phyloP scores from a whole-genome alignment of 2,329 filamentous ascomycete species.

The Simplicillium aogashimaense region DNA sequence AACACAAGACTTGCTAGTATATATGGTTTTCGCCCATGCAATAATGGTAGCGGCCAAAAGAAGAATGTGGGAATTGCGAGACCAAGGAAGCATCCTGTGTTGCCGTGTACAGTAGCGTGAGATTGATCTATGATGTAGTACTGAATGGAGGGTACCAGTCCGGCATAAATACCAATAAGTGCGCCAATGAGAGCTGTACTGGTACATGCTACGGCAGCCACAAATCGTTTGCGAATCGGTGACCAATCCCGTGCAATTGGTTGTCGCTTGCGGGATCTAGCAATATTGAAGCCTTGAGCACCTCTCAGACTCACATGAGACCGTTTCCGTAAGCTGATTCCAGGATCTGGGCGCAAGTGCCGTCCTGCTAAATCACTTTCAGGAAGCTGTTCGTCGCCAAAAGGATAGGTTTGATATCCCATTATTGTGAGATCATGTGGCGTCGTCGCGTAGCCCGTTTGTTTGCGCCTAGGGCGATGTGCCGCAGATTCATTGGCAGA shows the following conservation, averaged over 20 bases:
- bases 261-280: slow-evolving; percentile 45
- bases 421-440: slow-evolving; percentile 1
- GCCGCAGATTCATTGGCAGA: too few relatives aligned
- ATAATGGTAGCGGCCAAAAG: slow-evolving; percentile 63
- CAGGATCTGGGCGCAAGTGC: slow-evolving; percentile 17
- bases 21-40: slow-evolving; percentile 71
- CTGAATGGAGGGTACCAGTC: slow-evolving; percentile 69
- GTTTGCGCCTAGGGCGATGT: too few relatives aligned
- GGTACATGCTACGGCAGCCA: slow-evolving; percentile 59
- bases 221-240: slow-evolving; percentile 54
- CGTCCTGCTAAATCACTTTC: slow-evolving; percentile 14
- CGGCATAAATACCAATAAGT: slow-evolving; percentile 66
- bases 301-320: slow-evolving; percentile 45
- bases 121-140: slow-evolving; percentile 63
- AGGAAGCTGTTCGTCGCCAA: slow-evolving; percentile 14
- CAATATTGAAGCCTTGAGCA: slow-evolving; percentile 39
- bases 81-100: slow-evolving; percentile 62
- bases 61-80: slow-evolving; percentile 61
- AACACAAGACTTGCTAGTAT: slow-evolving; percentile 58
- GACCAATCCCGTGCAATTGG: slow-evolving; percentile 68
- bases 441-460: background rate
- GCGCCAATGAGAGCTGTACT: slow-evolving; percentile 64
- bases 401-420: slow-evolving; percentile 6
- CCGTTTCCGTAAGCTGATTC: slow-evolving; percentile 35
- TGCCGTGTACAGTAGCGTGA: slow-evolving; percentile 61